A percentile compares a stretch with the other conserved stretches of the same genome.
phyloP scores from a whole-genome alignment of 306 rosid species.

The Begonia loranthoides region DNA sequence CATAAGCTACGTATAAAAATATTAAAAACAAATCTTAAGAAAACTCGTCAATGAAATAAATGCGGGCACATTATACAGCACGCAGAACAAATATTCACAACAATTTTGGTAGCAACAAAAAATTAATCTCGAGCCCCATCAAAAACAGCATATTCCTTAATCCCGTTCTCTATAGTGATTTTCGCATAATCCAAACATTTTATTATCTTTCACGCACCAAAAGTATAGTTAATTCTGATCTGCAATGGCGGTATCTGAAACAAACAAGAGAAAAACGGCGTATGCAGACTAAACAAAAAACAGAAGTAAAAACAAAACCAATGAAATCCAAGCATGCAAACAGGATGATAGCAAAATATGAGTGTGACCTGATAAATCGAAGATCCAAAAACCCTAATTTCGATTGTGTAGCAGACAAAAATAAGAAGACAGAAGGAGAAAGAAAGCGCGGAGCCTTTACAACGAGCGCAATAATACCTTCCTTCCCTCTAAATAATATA shows the following conservation, averaged over 20 bases:
- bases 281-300: neutral
- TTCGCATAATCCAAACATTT: neutral
- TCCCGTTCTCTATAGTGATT: neutral
- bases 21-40: neutral
- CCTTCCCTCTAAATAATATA: neutral
- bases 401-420: neutral
- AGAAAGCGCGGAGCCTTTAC: constrained; percentile 21
- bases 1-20: no score
- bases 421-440: neutral
- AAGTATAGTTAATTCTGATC: neutral
- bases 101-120: neutral
- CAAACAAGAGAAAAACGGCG: neutral
- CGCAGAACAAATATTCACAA: neutral
- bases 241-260: neutral
- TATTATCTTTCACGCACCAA: neutral
- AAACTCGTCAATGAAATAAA: neutral
- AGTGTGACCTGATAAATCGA: constrained; percentile 12
- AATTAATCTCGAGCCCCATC: neutral
- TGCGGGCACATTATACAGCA: neutral
- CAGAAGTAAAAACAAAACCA: neutral
- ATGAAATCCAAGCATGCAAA: constrained; percentile 9
- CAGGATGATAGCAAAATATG: constrained; percentile 13
- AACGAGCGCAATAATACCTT: constrained; percentile 33
- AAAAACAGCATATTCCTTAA: neutral
- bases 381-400: constrained; percentile 53